Evolutionary conservation across 352 stramenopile species (phyloP), one percentile per base, ranked within the genome.

Genomic region (Globisporangium yorkense): DNA sequence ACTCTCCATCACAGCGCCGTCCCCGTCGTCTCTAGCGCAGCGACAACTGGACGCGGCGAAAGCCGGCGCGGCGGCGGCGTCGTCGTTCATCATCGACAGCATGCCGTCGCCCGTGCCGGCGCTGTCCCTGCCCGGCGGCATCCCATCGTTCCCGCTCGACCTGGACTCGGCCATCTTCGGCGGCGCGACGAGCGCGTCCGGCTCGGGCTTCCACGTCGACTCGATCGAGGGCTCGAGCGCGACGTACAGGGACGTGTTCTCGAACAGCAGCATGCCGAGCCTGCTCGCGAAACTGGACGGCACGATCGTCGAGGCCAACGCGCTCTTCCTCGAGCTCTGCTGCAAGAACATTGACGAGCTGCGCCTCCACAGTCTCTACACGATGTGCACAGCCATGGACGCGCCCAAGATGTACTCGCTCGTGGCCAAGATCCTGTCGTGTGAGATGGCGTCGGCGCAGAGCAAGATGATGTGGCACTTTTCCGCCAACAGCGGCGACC

Each of bases 381-480:
- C 80, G 44, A 87, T 92, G 75, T 90, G 80, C 64, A 85, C 80
- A 1, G 72, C 77, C 31, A 72, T 80, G 62, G 80, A 92, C 53
- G 72, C 80, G 2, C 80, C 80, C 12, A 92, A 89, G 68, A 90
- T 92, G 82, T 88, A 90, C 65, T 79, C 71, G 61, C 69, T 92
- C 31, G 82, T 92, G 12, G 74, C 75, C 60, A 87, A 84, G 65
- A 85, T 92, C 62, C 56, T 88, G 2, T 75, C 79, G 44, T 90
- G 80, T 51, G 82, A 92, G 59, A 81, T 86, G 66, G 75, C 73
- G 40, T 92, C 82, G 5, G 80, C 80, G 13, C 82, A 90, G 67
- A 86, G 76, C 71, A 92, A 90, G 65, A 92, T 92, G 82, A 75
- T 87, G 75, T 92, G 82, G 82, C 77, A 88, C 61, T 87, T 88